Conservation (phyloP, 441 rosid species). For the Lepidium campestre region DNA sequence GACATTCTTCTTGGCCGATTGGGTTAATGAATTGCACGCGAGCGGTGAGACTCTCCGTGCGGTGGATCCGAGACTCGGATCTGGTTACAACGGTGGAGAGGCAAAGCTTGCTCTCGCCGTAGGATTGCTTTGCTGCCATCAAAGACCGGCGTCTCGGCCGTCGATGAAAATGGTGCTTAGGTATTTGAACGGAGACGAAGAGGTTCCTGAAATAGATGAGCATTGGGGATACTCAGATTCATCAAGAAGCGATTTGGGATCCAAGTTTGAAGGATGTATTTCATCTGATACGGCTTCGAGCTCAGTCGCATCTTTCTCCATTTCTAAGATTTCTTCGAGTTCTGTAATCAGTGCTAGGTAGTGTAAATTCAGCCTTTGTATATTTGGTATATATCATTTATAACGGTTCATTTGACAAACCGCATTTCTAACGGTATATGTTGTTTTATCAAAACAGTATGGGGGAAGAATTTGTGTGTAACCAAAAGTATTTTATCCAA, state of each 20-base stretch:
- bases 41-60: slow-evolving; percentile 20
- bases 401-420: background rate
- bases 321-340: slow-evolving; percentile 8
- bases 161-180: slow-evolving; percentile 39
- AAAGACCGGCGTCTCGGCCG: slow-evolving; percentile 28
- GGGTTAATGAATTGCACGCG: slow-evolving; percentile 32
- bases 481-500: no score
- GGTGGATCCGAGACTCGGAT: slow-evolving; percentile 34
- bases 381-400: background rate
- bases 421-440: background rate
- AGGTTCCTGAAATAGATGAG: slow-evolving; percentile 14
- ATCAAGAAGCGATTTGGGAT: slow-evolving; percentile 2
- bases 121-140: slow-evolving; percentile 41
- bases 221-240: slow-evolving; percentile 20
- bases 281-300: slow-evolving; percentile 13
- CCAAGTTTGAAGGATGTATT: background rate
- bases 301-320: slow-evolving; percentile 9
- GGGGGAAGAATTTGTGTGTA: no score
- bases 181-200: slow-evolving; percentile 40
- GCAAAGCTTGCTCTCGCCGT: slow-evolving; percentile 33
- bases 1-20: slow-evolving; percentile 29
- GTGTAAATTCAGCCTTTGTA: background rate
- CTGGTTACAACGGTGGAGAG: slow-evolving; percentile 22
- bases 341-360: slow-evolving; percentile 32
- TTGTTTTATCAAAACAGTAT: background rate